phyloP scores from a whole-genome alignment of 2,329 filamentous ascomycete species.

The Pyrenochaeta sp. region DNA sequence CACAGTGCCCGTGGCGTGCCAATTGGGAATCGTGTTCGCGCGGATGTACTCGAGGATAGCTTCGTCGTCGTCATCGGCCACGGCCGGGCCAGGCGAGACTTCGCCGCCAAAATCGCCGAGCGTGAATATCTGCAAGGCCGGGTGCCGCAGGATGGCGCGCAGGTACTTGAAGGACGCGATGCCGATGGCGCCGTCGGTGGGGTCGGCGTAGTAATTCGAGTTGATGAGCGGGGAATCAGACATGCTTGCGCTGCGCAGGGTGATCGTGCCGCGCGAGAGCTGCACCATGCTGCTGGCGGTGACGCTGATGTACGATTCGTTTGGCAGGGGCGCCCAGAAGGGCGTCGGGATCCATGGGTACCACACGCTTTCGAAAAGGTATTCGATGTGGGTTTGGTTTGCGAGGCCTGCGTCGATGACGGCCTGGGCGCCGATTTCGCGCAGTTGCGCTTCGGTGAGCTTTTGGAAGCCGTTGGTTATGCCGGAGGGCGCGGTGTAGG shows the following conservation, averaged over 20 bases:
- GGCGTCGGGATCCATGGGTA: conserved; percentile 35
- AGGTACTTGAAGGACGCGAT: conserved; percentile 43
- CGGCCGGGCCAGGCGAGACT: conserved; percentile 33
- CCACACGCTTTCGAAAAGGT: conserved; percentile 31
- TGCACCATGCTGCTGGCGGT: conserved; percentile 33
- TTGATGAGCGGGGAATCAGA: conserved; percentile 43
- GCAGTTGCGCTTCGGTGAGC: conserved; percentile 20
- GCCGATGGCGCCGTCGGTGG: conserved; percentile 41
- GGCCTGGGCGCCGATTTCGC: conserved; percentile 26
- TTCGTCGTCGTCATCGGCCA: conserved; percentile 34
- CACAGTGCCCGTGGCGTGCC: conserved; percentile 46
- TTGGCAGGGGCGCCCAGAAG: conserved; percentile 39
- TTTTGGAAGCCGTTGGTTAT: conserved; percentile 42
- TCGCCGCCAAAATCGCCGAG: conserved; percentile 36
- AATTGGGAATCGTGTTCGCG: conserved; percentile 30
- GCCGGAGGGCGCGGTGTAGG: conserved; percentile 40
- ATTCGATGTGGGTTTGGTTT: conserved; percentile 40
- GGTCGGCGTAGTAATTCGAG: conserved; percentile 44
- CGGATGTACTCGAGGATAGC: conserved; percentile 36
- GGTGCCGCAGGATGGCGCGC: conserved; percentile 34
- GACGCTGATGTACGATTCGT: conserved; percentile 45
- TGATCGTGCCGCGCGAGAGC: conserved; percentile 48
- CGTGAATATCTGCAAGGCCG: conserved; percentile 23
- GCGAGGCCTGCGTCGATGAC: conserved; percentile 23
- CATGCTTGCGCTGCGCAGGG: conserved; percentile 38